phyloP scores from a whole-genome alignment of 805 yeast genomes.

The Spathaspora sp. region DNA sequence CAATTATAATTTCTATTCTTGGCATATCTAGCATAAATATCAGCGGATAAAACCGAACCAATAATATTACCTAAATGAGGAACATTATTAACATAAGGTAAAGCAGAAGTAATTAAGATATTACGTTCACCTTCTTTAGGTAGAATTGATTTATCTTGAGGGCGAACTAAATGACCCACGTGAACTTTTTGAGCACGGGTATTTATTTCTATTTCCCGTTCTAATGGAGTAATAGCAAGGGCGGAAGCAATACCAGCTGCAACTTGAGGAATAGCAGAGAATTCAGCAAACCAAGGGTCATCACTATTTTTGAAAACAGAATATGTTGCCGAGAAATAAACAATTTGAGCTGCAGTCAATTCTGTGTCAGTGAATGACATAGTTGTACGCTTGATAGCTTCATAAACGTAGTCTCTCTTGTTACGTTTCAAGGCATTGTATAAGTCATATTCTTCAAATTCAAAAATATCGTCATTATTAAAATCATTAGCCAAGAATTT shows the following conservation, averaged over 20 bases:
- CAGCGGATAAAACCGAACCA: slow-evolving; percentile 93
- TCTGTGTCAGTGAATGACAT: slow-evolving; percentile 18
- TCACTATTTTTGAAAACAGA: slow-evolving; percentile 31
- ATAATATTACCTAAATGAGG: slow-evolving; percentile 97
- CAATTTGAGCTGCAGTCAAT: slow-evolving; percentile 49
- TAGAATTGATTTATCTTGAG: slow-evolving; percentile 23
- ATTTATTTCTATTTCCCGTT: slow-evolving; percentile 34
- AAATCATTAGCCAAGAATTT: slow-evolving; percentile 57
- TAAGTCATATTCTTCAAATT: slow-evolving; percentile 43
- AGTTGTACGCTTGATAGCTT: no score
- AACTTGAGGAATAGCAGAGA: slow-evolving; percentile 36
- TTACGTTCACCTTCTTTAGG: slow-evolving; percentile 77
- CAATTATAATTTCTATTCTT: slow-evolving; percentile 87
- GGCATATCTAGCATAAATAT: slow-evolving; percentile 85
- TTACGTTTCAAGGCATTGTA: slow-evolving; percentile 36
- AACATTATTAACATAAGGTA: slow-evolving; percentile 97
- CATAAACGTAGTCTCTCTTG: slow-evolving; percentile 27
- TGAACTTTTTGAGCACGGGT: slow-evolving; percentile 36
- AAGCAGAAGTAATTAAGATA: slow-evolving; percentile 88
- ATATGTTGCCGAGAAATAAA: slow-evolving; percentile 56
- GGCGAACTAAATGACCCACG: slow-evolving; percentile 28
- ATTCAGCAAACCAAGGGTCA: slow-evolving; percentile 40
- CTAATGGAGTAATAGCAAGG: slow-evolving; percentile 40
- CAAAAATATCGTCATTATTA: slow-evolving; percentile 25
- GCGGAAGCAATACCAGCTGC: slow-evolving; percentile 45